A percentile compares a stretch with the other conserved stretches of the same genome.
phyloP scores from a whole-genome alignment of 1,139 yeast species.

The Pichia sp. region DNA sequence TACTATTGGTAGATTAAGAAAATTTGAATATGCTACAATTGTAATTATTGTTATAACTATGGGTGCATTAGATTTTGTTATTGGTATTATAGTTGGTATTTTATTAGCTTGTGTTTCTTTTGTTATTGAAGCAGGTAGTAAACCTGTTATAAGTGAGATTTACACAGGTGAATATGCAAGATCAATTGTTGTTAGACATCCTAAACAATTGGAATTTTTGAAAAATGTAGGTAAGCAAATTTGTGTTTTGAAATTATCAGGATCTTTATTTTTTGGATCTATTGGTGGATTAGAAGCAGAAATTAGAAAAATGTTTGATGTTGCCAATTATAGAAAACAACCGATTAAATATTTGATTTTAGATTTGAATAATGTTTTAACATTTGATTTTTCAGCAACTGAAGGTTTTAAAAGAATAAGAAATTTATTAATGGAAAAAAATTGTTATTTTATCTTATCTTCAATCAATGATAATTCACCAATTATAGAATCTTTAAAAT shows the following conservation, averaged over 20 bases:
- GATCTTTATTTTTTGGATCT: slow-evolving; percentile 89
- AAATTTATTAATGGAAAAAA: slow-evolving; percentile 64
- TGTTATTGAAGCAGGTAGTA: slow-evolving; percentile 83
- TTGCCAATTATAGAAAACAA: slow-evolving; percentile 40
- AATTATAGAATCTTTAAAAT: slow-evolving; percentile 57
- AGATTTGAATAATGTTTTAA: slow-evolving; percentile 74
- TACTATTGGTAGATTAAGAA: slow-evolving; percentile 69
- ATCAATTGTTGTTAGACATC: slow-evolving; percentile 89
- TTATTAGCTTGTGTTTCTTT: slow-evolving; percentile 86
- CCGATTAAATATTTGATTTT: slow-evolving; percentile 75
- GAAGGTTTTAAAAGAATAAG: slow-evolving; percentile 90
- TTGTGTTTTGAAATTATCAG: slow-evolving; percentile 78
- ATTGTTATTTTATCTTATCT: slow-evolving; percentile 68
- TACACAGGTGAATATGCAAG: slow-evolving; percentile 86
- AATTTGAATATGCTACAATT: slow-evolving; percentile 79
- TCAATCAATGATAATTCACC: slow-evolving; percentile 62
- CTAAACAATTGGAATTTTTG: slow-evolving; percentile 80
- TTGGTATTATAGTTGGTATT: slow-evolving; percentile 87
- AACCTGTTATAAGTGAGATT: slow-evolving; percentile 74
- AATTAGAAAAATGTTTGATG: slow-evolving; percentile 62
- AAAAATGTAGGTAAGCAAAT: slow-evolving; percentile 86
- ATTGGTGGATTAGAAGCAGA: slow-evolving; percentile 83
- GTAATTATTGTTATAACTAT: slow-evolving; percentile 79
- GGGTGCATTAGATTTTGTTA: slow-evolving; percentile 95
- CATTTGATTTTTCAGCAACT: slow-evolving; percentile 90